Base-by-base conservation (phyloP, 2,329 filamentous ascomycete species). In the Periconia sp. region DNA sequence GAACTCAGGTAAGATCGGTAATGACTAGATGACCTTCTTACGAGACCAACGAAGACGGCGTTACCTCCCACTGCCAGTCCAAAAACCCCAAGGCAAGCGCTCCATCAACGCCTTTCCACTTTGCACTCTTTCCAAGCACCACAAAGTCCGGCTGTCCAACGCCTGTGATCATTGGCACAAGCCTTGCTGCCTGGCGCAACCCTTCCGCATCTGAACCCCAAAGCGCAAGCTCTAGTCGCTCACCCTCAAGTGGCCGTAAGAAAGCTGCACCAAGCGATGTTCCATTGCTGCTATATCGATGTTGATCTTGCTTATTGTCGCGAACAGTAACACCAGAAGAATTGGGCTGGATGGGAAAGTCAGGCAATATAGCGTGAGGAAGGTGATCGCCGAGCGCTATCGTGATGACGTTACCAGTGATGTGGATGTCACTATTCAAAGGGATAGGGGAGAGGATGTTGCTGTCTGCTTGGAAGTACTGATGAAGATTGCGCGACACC, bases 131-230 rank as follows among this genome's bases (percentile, higher is more conserved):
- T 30, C 74, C 70, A 19, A 79, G 52, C 2, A 84, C 59, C 4
- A 83, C 68, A 52, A 82, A 83, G 52, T 84, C 80, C 10, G 81
- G 80, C 52, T 81, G 78, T 1, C 80, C 79, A 35, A 75, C 76
- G 7, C 81, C 81, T 13, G 80, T 79, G 37, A 82, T 60, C 52
- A 78, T 76, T 0, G 81, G 81, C 17, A 82, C 69, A 25, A 84
- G 63, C 21, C 80, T 72, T 4, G 77, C 74, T 28, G 79, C 80
- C 41, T 76, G 71, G 22, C 68, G 63, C 33, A 83, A 60, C 5
- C 74, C 76, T 16, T 68, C 62, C 16, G 65, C 61, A 60, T 81
- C 76, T 17, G 58, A 55, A 12, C 79, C 81, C 81, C 80, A 84
- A 5, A 84, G 59, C 3, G 83, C 74, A 24, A 84, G 61, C 54